Evolutionary conservation across 1,284 basidiomycete genomes (phyloP).

Genomic region (Cerioporus squamosus): DNA sequence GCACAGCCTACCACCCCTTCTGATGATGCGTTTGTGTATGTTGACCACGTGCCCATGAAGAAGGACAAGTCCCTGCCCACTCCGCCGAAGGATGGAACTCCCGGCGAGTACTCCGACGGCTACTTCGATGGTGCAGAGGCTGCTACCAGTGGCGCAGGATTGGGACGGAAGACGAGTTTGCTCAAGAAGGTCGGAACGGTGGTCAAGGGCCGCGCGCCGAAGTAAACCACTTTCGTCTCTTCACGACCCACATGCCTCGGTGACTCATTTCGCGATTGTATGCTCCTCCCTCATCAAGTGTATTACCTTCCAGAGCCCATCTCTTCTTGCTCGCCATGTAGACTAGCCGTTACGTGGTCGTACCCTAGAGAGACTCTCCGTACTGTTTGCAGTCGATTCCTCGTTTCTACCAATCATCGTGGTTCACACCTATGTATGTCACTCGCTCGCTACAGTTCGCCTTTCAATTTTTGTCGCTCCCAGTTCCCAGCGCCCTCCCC

Average conservation of each 20-base stretch:
- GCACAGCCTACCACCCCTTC: slow-evolving; percentile 38
- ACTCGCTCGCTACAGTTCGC: slow-evolving; percentile 1
- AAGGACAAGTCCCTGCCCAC: slow-evolving; percentile 70
- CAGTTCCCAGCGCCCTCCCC: neutral
- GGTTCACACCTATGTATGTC: slow-evolving; percentile 11
- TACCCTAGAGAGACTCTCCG: slow-evolving; percentile 19
- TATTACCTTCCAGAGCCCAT: slow-evolving; percentile 21
- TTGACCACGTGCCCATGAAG: slow-evolving; percentile 42
- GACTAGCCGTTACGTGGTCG: slow-evolving; percentile 22
- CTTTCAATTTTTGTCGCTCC: neutral
- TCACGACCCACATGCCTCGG: neutral
- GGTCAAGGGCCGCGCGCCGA: slow-evolving; percentile 52
- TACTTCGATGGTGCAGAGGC: slow-evolving; percentile 54
- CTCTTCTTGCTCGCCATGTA: slow-evolving; percentile 22
- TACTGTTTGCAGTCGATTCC: neutral
- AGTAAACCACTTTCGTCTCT: slow-evolving; percentile 6
- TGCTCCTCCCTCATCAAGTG: slow-evolving; percentile 13
- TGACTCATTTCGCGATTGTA: slow-evolving; percentile 14
- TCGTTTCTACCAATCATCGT: too few species aligned
- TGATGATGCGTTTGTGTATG: slow-evolving; percentile 65
- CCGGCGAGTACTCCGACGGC: slow-evolving; percentile 3
- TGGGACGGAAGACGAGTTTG: slow-evolving; percentile 76
- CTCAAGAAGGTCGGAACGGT: slow-evolving; percentile 78
- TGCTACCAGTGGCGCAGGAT: slow-evolving; percentile 43
- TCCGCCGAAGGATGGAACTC: slow-evolving; percentile 31